phyloP scores from a whole-genome alignment of 108 stramenopile species.

The Phaeodactylum tricornutum region DNA sequence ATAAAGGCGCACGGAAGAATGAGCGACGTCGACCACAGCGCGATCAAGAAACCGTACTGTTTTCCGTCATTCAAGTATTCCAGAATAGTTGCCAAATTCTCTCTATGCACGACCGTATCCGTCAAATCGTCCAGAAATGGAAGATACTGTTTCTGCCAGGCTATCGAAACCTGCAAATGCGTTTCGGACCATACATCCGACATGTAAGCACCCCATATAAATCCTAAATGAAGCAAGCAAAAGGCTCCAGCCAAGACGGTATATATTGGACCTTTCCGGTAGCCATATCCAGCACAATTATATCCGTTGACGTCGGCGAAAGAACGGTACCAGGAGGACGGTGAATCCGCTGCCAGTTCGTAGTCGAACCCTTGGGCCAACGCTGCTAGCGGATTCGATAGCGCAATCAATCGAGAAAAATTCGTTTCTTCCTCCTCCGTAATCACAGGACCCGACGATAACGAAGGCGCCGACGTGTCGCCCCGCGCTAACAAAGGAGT shows the following conservation, averaged over 20 bases:
- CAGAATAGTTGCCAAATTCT: slow-evolving; percentile 13
- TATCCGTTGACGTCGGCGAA: background rate
- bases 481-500: slow-evolving; percentile 1
- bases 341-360: background rate
- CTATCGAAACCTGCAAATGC: slow-evolving; percentile 7
- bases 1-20: slow-evolving; percentile 24
- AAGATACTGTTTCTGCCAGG: background rate
- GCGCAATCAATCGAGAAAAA: slow-evolving; percentile 23
- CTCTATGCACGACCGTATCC: slow-evolving; percentile 9
- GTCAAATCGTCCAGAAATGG: background rate
- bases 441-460: background rate
- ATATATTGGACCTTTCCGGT: background rate
- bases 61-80: slow-evolving; percentile 11
- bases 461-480: background rate
- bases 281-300: background rate
- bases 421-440: slow-evolving; percentile 13
- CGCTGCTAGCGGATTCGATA: slow-evolving; percentile 6
- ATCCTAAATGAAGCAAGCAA: slow-evolving; percentile 19
- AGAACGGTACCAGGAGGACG: background rate
- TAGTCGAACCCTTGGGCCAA: background rate
- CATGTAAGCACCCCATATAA: slow-evolving; percentile 36
- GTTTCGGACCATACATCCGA: slow-evolving; percentile 31
- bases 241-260: slow-evolving; percentile 20
- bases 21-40: slow-evolving; percentile 16
- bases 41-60: slow-evolving; percentile 12